Evolutionary conservation across 2,329 filamentous ascomycete genomes (phyloP).

Genomic region (Sporothrix dimorphospora): DNA sequence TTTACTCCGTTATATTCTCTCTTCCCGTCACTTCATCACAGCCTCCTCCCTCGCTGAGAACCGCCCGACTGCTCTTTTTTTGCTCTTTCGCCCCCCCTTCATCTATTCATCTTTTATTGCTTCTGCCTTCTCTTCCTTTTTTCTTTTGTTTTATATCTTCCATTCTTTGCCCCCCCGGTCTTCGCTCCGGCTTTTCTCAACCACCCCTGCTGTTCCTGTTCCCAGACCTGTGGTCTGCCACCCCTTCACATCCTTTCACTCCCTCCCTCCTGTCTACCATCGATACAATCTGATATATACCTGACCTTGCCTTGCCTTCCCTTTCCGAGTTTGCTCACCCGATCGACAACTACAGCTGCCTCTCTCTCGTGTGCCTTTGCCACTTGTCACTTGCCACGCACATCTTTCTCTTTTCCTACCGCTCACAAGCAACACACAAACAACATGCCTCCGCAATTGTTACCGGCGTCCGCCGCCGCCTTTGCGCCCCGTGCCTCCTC

Average conservation of each 20-base stretch:
- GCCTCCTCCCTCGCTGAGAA: conserved; percentile 26
- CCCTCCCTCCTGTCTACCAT: background rate
- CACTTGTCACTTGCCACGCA: background rate
- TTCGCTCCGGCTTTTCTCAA: conserved; percentile 11
- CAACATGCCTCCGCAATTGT: conserved; percentile 84
- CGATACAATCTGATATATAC: conserved; percentile 7
- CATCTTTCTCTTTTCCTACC: background rate
- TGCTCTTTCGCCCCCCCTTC: background rate
- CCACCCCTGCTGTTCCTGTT: conserved; percentile 1
- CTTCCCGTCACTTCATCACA: conserved; percentile 7
- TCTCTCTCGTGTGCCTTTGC: conserved; percentile 38
- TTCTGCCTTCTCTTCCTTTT: conserved; percentile 14
- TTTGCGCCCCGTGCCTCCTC: conserved; percentile 89
- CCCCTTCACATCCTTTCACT: background rate
- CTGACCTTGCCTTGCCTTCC: background rate
- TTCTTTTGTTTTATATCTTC: conserved; percentile 16
- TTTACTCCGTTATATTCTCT: background rate
- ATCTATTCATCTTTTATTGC: conserved; percentile 3
- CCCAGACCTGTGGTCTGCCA: conserved; percentile 25
- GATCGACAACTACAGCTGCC: conserved; percentile 31
- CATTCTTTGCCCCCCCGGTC: conserved; percentile 3
- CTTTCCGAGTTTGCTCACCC: background rate
- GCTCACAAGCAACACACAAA: background rate
- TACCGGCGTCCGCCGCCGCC: conserved; percentile 93
- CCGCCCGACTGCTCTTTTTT: conserved; percentile 33